Evolutionary conservation across 176 grass and related monocot genomes (phyloP), one percentile per base, ranked within the genome.

Genomic region (Echinochloa phyllopogon): DNA sequence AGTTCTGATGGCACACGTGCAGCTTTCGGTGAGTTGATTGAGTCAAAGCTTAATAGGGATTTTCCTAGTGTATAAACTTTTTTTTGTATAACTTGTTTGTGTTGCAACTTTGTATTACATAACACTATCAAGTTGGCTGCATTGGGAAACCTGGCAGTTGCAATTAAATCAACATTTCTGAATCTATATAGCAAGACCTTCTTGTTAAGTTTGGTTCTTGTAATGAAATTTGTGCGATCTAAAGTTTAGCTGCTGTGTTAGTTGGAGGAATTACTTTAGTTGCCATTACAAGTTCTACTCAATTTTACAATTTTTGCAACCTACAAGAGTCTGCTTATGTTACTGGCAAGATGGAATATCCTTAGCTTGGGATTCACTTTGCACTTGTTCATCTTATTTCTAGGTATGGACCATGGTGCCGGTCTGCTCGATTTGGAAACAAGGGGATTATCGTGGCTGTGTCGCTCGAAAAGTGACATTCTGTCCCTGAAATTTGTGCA

Each of bases 341-440:
- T 80, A 81, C 12, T 13, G 41, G 43, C 40, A 76, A 78, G 73
- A 20, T 25, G 20, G 20, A 79, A 13, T 6, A 23, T 84, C 56
- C 18, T 84, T 77, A 47, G 4, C 21, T 77, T 82, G 72, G 20
- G 58, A 57, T 80, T 51, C 4, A 36, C 24, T 43, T 56, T 53
- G 61, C 44, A 39, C 71, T 64, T 91, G 15, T 66, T 63, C 50
- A 59, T 72, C 52, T 82, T 59, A 45, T 86, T 89, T 89, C 25
- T 85, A 92, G 89, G 93, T 62, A 81, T 83, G 52, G 83, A 90
- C 73, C 61, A 53, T 77, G 90, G 82, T 55, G 83, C 82, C 57
- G 42, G 68, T 76, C 77, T 90, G 12, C 42, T 94, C 66, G 63
- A 94, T 92, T 81, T 94, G 75, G 87, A 94, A 87, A 89, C 85